Evolutionary conservation across 2,329 filamentous ascomycete genomes (phyloP).

Genomic region (Claviceps sp.): DNA sequence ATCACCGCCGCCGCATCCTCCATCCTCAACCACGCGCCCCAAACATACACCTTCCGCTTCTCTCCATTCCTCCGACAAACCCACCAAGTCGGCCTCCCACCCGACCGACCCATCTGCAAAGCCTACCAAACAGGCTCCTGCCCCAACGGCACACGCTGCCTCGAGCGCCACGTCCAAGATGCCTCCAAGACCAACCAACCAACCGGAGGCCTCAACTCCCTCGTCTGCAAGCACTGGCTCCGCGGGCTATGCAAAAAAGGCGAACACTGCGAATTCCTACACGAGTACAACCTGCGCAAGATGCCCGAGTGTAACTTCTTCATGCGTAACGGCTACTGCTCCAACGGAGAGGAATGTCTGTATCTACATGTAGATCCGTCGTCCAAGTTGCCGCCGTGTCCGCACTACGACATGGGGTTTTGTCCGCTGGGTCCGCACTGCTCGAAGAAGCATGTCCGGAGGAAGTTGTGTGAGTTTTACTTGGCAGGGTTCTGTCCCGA

Average conservation of each 20-base stretch:
- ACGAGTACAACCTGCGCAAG: conserved; percentile 95
- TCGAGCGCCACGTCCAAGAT: conserved; percentile 60
- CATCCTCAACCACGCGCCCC: conserved; percentile 44
- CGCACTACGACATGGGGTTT: conserved; percentile 89
- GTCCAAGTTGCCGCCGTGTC: conserved; percentile 65
- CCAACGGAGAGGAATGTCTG: conserved; percentile 90
- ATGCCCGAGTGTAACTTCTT: conserved; percentile 99
- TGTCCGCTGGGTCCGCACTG: conserved; percentile 82
- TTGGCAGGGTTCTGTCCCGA: conserved; percentile 92
- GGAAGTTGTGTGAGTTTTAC: conserved; percentile 71
- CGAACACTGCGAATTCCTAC: conserved; percentile 89
- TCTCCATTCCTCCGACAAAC: conserved; percentile 71
- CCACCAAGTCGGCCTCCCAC: conserved; percentile 72
- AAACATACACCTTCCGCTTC: conserved; percentile 64
- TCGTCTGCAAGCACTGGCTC: conserved; percentile 98
- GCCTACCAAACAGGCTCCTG: conserved; percentile 79
- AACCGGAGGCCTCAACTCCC: conserved; percentile 51
- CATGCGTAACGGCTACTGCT: conserved; percentile 84
- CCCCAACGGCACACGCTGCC: conserved; percentile 69
- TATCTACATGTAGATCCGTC: conserved; percentile 84
- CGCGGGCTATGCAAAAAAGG: conserved; percentile 96
- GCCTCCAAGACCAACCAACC: conserved; percentile 14
- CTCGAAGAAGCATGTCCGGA: conserved; percentile 76
- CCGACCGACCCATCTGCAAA: conserved; percentile 70
- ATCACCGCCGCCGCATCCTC: conserved; percentile 18